Evolutionary conservation across 345 rosid species (phyloP).

Genomic region (Salix brachista): DNA sequence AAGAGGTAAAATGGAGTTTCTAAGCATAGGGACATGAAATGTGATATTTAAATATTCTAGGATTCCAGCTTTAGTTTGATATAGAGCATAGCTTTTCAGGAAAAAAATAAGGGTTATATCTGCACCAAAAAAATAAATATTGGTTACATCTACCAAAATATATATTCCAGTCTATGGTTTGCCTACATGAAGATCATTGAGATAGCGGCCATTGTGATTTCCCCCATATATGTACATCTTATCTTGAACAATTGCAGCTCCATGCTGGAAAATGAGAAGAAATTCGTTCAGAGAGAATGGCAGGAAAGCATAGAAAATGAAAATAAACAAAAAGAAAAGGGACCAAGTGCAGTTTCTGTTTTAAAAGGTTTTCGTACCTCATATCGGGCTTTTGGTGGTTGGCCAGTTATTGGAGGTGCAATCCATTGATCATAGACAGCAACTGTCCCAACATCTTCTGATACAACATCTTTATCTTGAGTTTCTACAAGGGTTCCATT

Average conservation of each 20-base stretch:
- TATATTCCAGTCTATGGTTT: not conserved
- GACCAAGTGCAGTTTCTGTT: conserved; percentile 2
- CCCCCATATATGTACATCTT: conserved; percentile 95
- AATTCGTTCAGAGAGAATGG: conserved; percentile 17
- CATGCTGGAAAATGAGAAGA: conserved; percentile 62
- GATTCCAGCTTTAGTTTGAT: too few relatives aligned
- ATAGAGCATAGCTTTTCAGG: not conserved
- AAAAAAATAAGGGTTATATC: not conserved
- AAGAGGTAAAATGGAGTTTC: not conserved
- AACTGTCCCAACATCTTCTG: conserved; percentile 70
- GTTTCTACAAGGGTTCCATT: conserved; percentile 60
- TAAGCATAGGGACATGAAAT: not conserved
- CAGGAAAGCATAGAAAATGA: conserved; percentile 1
- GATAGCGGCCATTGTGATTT: conserved; percentile 97
- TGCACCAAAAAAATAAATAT: not conserved
- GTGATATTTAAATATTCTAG: not conserved
- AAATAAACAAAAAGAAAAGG: conserved; percentile 17
- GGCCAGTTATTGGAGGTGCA: conserved; percentile 72
- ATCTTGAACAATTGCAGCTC: conserved; percentile 81
- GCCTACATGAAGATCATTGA: conserved; percentile 91
- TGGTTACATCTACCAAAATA: not conserved
- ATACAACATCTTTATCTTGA: conserved; percentile 92
- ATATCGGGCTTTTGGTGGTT: conserved; percentile 81
- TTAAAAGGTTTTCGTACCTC: conserved; percentile 53
- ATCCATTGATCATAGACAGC: conserved; percentile 90